Evolutionary conservation across 2,329 filamentous ascomycete genomes (phyloP), one percentile per base, ranked within the genome.

Genomic region (Pseudogymnoascus sp.): DNA sequence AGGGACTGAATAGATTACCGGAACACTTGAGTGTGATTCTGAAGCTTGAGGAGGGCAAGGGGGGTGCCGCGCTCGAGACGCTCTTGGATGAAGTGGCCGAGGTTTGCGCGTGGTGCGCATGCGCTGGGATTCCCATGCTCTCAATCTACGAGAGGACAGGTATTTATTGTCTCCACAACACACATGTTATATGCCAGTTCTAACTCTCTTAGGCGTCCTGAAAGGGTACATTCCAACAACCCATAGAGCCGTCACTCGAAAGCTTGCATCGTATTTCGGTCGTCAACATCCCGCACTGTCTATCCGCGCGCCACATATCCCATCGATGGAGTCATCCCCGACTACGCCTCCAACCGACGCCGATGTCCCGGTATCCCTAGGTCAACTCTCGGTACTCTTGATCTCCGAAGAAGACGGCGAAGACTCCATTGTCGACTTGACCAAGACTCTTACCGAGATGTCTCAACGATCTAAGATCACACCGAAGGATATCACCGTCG

Each of bases 391-490:
- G 76, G 79, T 97, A 16, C 83, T 96, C 63, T 83, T 99, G 39
- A 84, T 99, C 60, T 96, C 91, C 12, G 85, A 86, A 38, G 89
- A 93, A 62, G 94, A 99, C 69, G 93, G 94, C 59, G 86, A 93
- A 62, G 91, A 96, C 71, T 97, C 93, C 3, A 84, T 99, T 66
- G 92, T 99, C 41, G 94, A 99, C 74, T 82, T 99, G 52, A 99
- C 94, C 43, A 91, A 92, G 72, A 97, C 95, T 0, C 81, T 99
- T 21, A 85, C 93, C 5, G 91, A 96, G 72, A 97, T 99, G 94
- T 90, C 91, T 6, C 94, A 97, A 74, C 86, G 88, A 68, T 86
- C 86, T 63, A 97, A 96, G 75, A 81, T 99, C 12, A 84, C 84
- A 1, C 83, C 90, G 0, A 80, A 85, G 33, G 92, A 99, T 72